Percentiles rank a stretch among this genome's conserved stretches.
Conservation (phyloP, 129 eudicot species). For the Helianthus tuberosus region DNA sequence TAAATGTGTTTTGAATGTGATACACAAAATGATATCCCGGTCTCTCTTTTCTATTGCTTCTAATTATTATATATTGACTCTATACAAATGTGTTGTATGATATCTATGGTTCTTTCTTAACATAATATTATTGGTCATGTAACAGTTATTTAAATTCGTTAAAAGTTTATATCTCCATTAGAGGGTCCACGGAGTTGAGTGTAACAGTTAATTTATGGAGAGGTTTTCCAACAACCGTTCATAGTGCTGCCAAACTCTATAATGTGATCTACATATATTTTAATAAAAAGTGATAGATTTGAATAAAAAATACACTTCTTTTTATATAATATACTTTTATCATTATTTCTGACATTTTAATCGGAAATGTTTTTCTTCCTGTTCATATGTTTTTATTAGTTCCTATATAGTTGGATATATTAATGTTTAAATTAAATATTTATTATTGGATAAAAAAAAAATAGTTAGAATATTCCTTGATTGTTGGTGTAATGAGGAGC, state of each 20-base stretch:
- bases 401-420: neutral
- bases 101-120: too few relatives aligned
- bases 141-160: too few relatives aligned
- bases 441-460: neutral
- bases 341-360: neutral
- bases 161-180: neutral
- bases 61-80: too few relatives aligned
- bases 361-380: neutral
- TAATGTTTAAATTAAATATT: neutral
- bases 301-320: neutral
- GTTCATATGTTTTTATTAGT: neutral
- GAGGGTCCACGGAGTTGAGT: slow-evolving; percentile 22
- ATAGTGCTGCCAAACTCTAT: slow-evolving; percentile 28
- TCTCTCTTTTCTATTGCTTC: too few relatives aligned
- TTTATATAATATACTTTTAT: neutral
- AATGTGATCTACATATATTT: neutral
- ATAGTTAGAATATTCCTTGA: neutral
- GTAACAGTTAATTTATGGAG: slow-evolving; percentile 1
- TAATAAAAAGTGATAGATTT: neutral
- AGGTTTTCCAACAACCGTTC: slow-evolving; percentile 22
- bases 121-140: too few relatives aligned
- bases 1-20: too few relatives aligned
- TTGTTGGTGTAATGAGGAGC: neutral
- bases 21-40: too few relatives aligned
- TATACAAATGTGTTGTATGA: too few relatives aligned